A percentile compares a stretch with the other conserved stretches of the same genome.
phyloP scores from a whole-genome alignment of 179 eudicot species.

The Amaranthus tricolor region DNA sequence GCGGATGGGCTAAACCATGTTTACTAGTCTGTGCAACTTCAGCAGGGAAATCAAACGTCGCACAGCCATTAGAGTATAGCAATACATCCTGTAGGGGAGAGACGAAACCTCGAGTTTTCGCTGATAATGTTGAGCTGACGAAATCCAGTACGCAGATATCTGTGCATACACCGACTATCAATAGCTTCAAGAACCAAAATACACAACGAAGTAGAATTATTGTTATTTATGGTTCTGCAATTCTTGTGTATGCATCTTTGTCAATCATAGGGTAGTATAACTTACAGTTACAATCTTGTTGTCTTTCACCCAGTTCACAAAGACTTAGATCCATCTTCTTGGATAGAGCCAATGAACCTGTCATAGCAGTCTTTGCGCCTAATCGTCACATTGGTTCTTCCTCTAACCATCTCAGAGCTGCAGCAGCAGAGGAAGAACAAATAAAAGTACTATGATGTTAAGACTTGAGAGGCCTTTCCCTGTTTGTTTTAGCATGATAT shows the following conservation, averaged over 20 bases:
- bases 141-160: slow-evolving; percentile 89
- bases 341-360: slow-evolving; percentile 81
- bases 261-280: not conserved
- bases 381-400: slow-evolving; percentile 72
- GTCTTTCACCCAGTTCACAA: slow-evolving; percentile 81
- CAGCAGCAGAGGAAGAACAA: slow-evolving; percentile 13
- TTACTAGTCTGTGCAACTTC: slow-evolving; percentile 49
- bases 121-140: slow-evolving; percentile 78
- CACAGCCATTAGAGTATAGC: slow-evolving; percentile 77
- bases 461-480: not conserved
- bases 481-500: not conserved
- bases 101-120: slow-evolving; percentile 76
- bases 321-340: slow-evolving; percentile 85
- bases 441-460: not conserved
- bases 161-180: slow-evolving; percentile 93
- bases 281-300: slow-evolving; percentile 74
- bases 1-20: slow-evolving; percentile 80
- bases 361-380: slow-evolving; percentile 84
- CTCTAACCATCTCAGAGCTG: slow-evolving; percentile 82
- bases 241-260: not conserved
- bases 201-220: not conserved
- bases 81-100: slow-evolving; percentile 73
- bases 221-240: not conserved
- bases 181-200: slow-evolving; percentile 37
- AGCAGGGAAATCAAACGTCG: slow-evolving; percentile 79